Base-by-base conservation (phyloP, 768 basidiomycete genomes). In the Podaxis sp. region DNA sequence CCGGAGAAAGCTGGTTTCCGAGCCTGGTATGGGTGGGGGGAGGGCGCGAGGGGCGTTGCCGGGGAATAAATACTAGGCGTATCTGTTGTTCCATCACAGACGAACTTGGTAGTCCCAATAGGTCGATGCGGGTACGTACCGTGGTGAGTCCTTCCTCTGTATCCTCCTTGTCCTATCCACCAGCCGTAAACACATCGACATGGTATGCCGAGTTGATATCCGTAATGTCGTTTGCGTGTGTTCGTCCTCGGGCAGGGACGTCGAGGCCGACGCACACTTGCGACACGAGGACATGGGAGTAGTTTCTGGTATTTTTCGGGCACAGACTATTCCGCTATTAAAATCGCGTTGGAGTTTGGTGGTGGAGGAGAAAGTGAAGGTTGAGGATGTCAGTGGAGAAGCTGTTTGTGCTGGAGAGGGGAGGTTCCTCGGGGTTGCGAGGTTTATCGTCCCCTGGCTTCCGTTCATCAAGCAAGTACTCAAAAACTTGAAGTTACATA, bases 231-330 rank as follows among this genome's bases (percentile, higher is more conserved):
- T 88, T 90, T 98, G 95, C 47, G 89, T 80, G 65, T 93, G 85
- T 65, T 94, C 91, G 68, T 98, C 95, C 77, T 96, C 97, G 68
- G 98, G 85, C 27, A 98, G 77, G 79, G 97, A 98, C 25, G 94
- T 95, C 54, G 32, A 32, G 32, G 32, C 96, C 96, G 59, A 99
- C 88, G 84, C 53, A 98, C 82, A 59, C 97, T 94, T 53, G 98
- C 95, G 1, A 95, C 96, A 82, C 97, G 98, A 74, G 98, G 97
- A 32, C 94, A 94, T 4, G 96, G 96, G 77, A 98, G 98, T 50
- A 98, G 87, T 70, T 96, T 93, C 1, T 95, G 95, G 73, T 98
- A 98, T 60, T 85, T 69, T 72, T 94, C 92, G 0, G 95, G 95
- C 3, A 97, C 87, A 14, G 90, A 87, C 60, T 91, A 91, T 65